A percentile compares a stretch with the other conserved stretches of the same genome.
phyloP scores from a whole-genome alignment of 2,329 filamentous ascomycete genomes.

The Penicillium occitanis region DNA sequence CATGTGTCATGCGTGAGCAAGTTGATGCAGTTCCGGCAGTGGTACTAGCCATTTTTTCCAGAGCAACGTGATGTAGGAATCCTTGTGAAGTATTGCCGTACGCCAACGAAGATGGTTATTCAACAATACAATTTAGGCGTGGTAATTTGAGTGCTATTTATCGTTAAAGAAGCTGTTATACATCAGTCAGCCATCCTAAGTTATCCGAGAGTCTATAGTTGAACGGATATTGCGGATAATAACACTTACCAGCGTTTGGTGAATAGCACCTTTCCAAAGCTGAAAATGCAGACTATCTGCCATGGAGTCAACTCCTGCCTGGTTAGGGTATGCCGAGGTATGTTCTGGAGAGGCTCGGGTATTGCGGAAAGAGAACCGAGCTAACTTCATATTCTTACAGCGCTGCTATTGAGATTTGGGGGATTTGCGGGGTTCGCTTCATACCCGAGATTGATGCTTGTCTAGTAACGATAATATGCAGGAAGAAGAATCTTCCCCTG shows the following conservation, averaged over 20 bases:
- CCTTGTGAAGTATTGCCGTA: not conserved
- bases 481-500: not conserved
- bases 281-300: not conserved
- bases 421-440: too few relatives aligned
- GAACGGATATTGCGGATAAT: not conserved
- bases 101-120: not conserved
- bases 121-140: not conserved
- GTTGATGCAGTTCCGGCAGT: conserved; percentile 1
- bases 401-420: not conserved
- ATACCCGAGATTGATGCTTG: too few relatives aligned
- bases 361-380: not conserved
- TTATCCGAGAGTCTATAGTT: not conserved
- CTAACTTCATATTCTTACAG: too few relatives aligned
- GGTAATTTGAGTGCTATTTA: not conserved
- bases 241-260: too few relatives aligned
- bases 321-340: not conserved
- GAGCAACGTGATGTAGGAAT: not conserved
- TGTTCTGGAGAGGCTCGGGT: not conserved
- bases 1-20: not conserved
- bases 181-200: not conserved
- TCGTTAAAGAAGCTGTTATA: not conserved
- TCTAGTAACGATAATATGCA: too few relatives aligned
- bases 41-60: not conserved
- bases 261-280: not conserved
- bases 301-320: not conserved